Conservation (phyloP, 129 eudicot species). For the Artemisia tridentata region DNA sequence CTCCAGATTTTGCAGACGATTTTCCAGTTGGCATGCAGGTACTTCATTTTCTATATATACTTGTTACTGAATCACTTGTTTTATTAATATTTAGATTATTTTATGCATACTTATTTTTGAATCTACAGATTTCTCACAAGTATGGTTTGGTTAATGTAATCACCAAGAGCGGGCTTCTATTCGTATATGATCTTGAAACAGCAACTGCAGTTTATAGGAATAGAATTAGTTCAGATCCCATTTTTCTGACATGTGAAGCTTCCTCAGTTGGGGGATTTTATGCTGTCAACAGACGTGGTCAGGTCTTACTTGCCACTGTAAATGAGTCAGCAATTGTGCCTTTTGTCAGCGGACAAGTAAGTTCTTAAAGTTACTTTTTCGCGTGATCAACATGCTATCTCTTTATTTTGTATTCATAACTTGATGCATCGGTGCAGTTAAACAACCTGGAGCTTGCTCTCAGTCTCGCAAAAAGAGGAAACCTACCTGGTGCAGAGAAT, state of each 20-base stretch:
- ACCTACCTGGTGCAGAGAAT: slow-evolving; percentile 97
- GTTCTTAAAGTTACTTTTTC: slow-evolving; percentile 11
- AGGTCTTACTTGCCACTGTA: slow-evolving; percentile 90
- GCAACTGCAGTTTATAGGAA: slow-evolving; percentile 92
- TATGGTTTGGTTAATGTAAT: slow-evolving; percentile 79
- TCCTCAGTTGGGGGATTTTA: slow-evolving; percentile 35
- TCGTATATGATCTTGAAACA: slow-evolving; percentile 92
- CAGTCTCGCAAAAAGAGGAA: slow-evolving; percentile 96
- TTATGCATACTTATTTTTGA: background rate
- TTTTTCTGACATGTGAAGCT: slow-evolving; percentile 60
- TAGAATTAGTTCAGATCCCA: slow-evolving; percentile 91
- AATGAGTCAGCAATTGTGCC: slow-evolving; percentile 88
- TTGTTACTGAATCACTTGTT: slow-evolving; percentile 9
- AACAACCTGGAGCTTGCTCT: slow-evolving; percentile 98
- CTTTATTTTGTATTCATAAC: background rate
- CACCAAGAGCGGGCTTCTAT: slow-evolving; percentile 89
- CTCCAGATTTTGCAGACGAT: slow-evolving; percentile 96
- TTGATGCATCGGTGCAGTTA: slow-evolving; percentile 43
- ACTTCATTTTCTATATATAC: background rate
- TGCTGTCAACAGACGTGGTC: slow-evolving; percentile 50
- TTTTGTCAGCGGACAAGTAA: slow-evolving; percentile 89
- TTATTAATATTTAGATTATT: too few species aligned
- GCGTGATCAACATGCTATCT: background rate
- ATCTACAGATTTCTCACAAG: slow-evolving; percentile 80
- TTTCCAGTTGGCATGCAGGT: slow-evolving; percentile 99